phyloP scores from a whole-genome alignment of 2,329 filamentous ascomycete genomes.

The Sclerotinia minor region DNA sequence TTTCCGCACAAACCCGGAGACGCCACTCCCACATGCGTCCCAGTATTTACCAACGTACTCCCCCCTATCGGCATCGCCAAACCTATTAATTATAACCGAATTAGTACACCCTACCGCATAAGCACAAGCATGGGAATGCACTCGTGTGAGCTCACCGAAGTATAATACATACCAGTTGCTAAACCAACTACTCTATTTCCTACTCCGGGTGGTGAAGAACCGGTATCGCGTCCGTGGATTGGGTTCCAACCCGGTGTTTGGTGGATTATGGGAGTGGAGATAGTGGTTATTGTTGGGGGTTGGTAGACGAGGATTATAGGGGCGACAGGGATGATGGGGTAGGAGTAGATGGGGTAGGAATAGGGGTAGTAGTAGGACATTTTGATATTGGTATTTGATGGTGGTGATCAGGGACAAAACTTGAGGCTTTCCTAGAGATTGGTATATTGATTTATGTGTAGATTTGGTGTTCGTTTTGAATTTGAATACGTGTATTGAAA shows the following conservation, averaged over 20 bases:
- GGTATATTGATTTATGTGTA: no score
- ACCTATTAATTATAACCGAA: neutral
- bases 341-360: neutral
- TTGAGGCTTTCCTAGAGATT: neutral
- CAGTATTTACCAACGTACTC: neutral
- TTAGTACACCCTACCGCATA: neutral
- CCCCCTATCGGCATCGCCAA: neutral
- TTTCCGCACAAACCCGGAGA: neutral
- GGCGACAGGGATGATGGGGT: no score
- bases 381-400: neutral
- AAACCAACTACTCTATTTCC: neutral
- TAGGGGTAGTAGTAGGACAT: conserved; percentile 7
- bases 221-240: neutral
- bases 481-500: neutral
- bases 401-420: neutral
- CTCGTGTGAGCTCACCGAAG: neutral
- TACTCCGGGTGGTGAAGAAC: neutral
- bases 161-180: conserved; percentile 10
- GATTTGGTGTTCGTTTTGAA: no score
- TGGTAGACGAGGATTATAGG: neutral
- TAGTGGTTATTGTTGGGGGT: neutral
- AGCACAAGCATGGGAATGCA: neutral
- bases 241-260: neutral
- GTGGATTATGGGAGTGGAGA: neutral
- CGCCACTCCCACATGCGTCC: neutral